Evolutionary conservation across 2,329 filamentous ascomycete species (phyloP).

Genomic region (Sporothrix schenckii): DNA sequence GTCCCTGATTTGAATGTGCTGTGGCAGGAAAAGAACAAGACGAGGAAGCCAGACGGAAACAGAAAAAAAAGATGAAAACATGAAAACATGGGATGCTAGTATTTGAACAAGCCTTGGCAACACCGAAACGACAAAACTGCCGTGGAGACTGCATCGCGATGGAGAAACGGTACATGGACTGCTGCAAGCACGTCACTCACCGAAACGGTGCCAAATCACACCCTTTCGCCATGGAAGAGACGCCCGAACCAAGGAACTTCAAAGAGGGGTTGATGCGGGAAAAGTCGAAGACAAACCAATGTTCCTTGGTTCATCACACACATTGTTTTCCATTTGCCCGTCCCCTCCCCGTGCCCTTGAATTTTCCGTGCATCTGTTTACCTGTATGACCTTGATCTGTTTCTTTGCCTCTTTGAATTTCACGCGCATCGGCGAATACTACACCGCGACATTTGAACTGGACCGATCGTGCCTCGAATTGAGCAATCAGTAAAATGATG

Average conservation of each 20-base stretch:
- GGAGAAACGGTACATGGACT: not conserved
- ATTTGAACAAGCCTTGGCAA: no score
- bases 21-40: not conserved
- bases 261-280: conserved; percentile 21
- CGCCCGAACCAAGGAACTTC: conserved; percentile 11
- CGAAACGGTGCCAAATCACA: conserved; percentile 11
- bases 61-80: no score
- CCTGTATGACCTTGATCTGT: no score
- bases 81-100: not conserved
- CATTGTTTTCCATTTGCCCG: not conserved
- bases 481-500: not conserved
- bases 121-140: not conserved
- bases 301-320: conserved; percentile 21
- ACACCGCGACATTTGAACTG: not conserved
- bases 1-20: not conserved
- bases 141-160: not conserved
- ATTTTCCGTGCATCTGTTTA: not conserved
- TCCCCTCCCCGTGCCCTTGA: not conserved
- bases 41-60: not conserved
- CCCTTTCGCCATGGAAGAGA: conserved; percentile 11
- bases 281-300: conserved; percentile 2
- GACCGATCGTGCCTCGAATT: not conserved
- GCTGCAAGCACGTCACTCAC: not conserved
- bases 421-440: not conserved
- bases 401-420: no score